Percentiles rank a stretch among this genome's conserved stretches.
Conservation (phyloP, 1,284 basidiomycete genomes). For the Ceratobasidium sp. region DNA sequence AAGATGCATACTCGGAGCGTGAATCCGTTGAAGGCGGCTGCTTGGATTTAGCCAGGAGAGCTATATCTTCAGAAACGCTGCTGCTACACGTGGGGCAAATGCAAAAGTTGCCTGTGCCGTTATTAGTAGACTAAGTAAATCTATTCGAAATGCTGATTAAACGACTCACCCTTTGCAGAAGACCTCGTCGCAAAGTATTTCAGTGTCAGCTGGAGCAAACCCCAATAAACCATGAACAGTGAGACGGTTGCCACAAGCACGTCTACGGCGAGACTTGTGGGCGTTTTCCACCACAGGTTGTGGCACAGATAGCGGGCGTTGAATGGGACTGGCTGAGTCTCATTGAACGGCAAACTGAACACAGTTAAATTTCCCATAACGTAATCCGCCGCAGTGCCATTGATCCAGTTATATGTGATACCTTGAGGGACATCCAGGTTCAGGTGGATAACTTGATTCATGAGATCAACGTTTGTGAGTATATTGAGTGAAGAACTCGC, state of each 20-base stretch:
- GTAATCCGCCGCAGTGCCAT: neutral
- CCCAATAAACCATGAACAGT: neutral
- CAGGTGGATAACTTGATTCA: neutral
- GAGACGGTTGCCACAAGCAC: neutral
- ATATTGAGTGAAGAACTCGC: neutral
- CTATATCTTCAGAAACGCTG: too few relatives aligned
- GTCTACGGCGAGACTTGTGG: neutral
- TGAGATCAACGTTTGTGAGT: neutral
- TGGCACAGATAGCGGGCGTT: neutral
- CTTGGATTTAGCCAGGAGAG: too few relatives aligned
- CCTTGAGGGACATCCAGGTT: neutral
- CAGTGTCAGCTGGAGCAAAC: neutral
- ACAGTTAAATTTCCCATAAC: too few relatives aligned
- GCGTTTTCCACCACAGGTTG: neutral
- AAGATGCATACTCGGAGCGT: too few relatives aligned
- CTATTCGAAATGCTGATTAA: neutral
- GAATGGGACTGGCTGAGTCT: neutral
- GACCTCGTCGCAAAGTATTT: neutral
- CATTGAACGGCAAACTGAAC: neutral
- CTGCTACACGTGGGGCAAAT: too few relatives aligned
- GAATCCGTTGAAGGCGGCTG: too few relatives aligned
- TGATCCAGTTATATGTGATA: neutral
- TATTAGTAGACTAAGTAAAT: neutral
- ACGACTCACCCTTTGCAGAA: neutral
- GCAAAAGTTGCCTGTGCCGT: neutral